Base-by-base conservation (phyloP, 1,139 yeast species). In the Yarrowia galli region DNA sequence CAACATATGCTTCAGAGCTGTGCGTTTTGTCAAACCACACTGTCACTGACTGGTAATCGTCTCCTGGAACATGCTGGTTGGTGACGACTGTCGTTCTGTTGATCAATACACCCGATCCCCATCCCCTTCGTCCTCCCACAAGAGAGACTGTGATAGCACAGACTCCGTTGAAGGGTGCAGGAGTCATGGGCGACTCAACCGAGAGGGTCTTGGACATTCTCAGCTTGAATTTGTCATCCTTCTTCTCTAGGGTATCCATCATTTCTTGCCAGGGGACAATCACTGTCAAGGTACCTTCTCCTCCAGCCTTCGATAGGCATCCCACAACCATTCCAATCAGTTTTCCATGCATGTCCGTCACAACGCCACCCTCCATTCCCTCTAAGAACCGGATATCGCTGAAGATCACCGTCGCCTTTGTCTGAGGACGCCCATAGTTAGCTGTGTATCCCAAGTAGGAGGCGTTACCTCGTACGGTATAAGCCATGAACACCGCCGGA, bases 281-380 rank as follows among this genome's bases (percentile, higher is more conserved):
- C 3, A 84, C 75, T 23, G 84, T 74, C 68, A 88, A 75, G 40
- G 87, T 87, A 1, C 92, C 92, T 71, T 87, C 89, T 8, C 90
- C 90, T 70, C 85, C 83, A 15, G 70, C 65, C 73, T 87, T 87
- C 20, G 79, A 73, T 25, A 88, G 70, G 65, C 79, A 78, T 0
- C 91, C 90, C 68, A 82, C 76, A 0, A 88, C 82, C 45, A 89
- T 73, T 0, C 92, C 93, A 3, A 85, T 67, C 0, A 82, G 75
- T 6, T 67, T 67, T 18, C 71, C 67, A 4, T 46, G 65, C 53
- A 61, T 32, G 25, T 67, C 46, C 12, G 66, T 61, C 38, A 46
- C 54, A 2, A 61, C 54, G 0, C 87, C 89, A 0, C 92, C 92
- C n/a, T 82, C 80, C 84, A 86, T 86, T 70, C 89, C 88, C 64